phyloP scores from a whole-genome alignment of 306 rosid species.

The Cicer bijugum region DNA sequence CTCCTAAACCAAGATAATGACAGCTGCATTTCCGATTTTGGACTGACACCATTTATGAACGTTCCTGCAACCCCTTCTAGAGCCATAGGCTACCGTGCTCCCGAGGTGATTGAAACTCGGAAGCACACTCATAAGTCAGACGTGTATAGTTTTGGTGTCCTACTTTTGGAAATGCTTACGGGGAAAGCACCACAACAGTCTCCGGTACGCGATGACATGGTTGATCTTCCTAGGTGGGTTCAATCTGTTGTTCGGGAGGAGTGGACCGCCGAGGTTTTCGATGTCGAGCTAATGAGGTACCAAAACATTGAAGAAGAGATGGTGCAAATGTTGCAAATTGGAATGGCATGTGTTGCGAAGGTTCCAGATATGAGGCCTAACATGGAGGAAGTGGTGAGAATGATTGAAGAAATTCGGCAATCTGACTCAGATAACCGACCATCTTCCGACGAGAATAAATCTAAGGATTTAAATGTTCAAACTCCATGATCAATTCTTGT shows the following conservation, averaged over 20 bases:
- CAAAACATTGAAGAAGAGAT: conserved; percentile 93
- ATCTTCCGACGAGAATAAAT: conserved; percentile 88
- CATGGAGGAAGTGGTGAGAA: conserved; percentile 90
- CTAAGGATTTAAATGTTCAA: conserved; percentile 76
- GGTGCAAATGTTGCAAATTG: conserved; percentile 98
- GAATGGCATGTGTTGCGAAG: conserved; percentile 90
- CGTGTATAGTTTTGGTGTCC: conserved; percentile 87
- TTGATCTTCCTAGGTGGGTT: conserved; percentile 97
- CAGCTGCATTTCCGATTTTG: conserved; percentile 80
- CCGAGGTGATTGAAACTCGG: conserved; percentile 85
- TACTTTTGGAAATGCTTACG: conserved; percentile 88
- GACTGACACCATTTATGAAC: conserved; percentile 88
- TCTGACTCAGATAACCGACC: conserved; percentile 97
- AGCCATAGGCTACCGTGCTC: conserved; percentile 89
- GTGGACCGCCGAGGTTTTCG: conserved; percentile 98
- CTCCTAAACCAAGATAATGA: conserved; percentile 79
- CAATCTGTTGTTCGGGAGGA: conserved; percentile 95
- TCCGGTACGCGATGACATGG: conserved; percentile 85
- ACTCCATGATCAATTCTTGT: conserved; percentile 63
- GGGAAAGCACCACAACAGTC: conserved; percentile 92
- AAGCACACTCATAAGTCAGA: conserved; percentile 91
- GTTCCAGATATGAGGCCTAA: conserved; percentile 83
- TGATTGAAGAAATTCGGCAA: conserved; percentile 94
- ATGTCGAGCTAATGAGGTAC: conserved; percentile 88
- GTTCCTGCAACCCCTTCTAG: conserved; percentile 72